A percentile compares a stretch with the other conserved stretches of the same genome.
Conservation (phyloP, 2,329 filamentous ascomycete species). For the Tolypocladium capitatum region DNA sequence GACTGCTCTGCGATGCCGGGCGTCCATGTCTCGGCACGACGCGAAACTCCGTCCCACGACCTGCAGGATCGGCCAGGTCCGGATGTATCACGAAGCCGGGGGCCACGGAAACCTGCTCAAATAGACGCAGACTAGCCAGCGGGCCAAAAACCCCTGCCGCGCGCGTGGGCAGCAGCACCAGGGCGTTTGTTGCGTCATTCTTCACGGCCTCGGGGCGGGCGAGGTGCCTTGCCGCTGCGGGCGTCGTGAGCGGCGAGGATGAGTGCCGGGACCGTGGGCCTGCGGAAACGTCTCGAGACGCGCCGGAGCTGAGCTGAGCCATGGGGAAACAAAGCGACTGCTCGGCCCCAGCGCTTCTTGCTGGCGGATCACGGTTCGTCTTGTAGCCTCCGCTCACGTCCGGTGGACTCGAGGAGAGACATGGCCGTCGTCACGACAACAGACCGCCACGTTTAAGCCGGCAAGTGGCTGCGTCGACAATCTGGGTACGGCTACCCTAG, state of each 20-base stretch:
- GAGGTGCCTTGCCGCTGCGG: no score
- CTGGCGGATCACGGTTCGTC: not conserved
- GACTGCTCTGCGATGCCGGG: not conserved
- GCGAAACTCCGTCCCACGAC: not conserved
- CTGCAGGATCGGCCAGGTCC: no score
- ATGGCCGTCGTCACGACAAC: not conserved
- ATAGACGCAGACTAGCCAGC: not conserved
- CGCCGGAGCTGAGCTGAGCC: not conserved
- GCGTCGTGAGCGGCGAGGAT: not conserved
- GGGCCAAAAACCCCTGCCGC: not conserved
- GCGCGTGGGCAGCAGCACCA: no score
- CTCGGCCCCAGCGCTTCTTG: not conserved
- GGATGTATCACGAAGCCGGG: no score
- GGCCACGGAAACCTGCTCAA: slow-evolving; percentile 4
- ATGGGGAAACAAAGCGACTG: not conserved
- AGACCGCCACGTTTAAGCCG: no score
- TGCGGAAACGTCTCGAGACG: no score
- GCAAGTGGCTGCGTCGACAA: not conserved
- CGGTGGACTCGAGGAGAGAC: not conserved
- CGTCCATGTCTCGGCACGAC: not conserved
- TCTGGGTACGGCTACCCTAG: not conserved
- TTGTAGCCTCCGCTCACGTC: no score
- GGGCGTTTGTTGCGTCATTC: no score
- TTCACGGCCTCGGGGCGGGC: no score
- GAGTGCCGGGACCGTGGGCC: no score